Evolutionary conservation across 306 rosid species (phyloP).

Genomic region (Vicia villosa): DNA sequence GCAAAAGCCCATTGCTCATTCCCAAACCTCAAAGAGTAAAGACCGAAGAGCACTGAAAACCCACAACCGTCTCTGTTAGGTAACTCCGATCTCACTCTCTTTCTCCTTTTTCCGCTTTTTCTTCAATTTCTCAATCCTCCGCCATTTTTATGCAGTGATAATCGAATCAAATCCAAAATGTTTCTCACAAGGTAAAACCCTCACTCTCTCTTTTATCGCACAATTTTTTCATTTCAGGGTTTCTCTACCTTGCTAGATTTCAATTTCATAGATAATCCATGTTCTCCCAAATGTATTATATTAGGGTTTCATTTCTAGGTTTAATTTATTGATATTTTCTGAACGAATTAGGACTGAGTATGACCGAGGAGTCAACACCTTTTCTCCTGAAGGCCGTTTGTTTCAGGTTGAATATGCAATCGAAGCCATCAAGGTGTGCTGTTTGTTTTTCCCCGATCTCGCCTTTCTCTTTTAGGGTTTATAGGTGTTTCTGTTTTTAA

Average conservation of each 20-base stretch:
- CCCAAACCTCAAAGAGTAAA: not conserved
- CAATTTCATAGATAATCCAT: conserved; percentile 1
- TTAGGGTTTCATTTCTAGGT: conserved; percentile 24
- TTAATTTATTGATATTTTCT: not conserved
- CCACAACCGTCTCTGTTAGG: not conserved
- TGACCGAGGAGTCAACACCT: conserved; percentile 97
- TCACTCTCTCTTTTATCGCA: not conserved
- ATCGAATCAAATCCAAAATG: conserved; percentile 48
- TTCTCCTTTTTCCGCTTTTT: not conserved
- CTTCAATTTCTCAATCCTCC: not conserved
- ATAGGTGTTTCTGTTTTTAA: not conserved
- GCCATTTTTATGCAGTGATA: conserved; percentile 24
- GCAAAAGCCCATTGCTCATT: not conserved
- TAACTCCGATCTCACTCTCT: conserved; percentile 25
- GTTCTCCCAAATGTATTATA: conserved; percentile 1
- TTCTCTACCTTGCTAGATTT: not conserved
- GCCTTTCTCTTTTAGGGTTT: not conserved
- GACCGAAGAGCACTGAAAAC: not conserved
- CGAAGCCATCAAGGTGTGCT: conserved; percentile 88
- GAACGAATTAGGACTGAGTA: conserved; percentile 77
- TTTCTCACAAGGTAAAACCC: conserved; percentile 81
- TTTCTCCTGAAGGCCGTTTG: conserved; percentile 95
- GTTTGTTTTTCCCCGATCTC: not conserved
- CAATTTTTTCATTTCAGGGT: conserved; percentile 7
- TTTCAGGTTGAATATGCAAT: conserved; percentile 99